A percentile compares a stretch with the other conserved stretches of the same genome.
phyloP scores from a whole-genome alignment of 495 filamentous ascomycete species.

The Hypomontagnella monticulosa region DNA sequence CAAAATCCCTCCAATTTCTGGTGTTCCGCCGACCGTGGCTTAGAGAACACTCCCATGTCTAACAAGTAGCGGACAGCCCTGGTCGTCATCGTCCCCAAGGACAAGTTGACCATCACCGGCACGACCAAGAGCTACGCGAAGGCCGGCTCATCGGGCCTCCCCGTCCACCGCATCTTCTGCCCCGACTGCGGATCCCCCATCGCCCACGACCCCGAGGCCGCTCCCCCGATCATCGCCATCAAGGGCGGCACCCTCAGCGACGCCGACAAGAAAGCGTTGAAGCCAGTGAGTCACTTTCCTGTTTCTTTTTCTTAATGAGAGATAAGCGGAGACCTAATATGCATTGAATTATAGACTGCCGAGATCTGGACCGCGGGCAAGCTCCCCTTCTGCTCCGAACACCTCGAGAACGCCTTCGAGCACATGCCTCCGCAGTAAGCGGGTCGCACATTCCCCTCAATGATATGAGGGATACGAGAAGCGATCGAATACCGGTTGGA shows the following conservation, averaged over 20 bases:
- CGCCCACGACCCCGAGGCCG: constrained; percentile 73
- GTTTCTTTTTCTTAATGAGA: too few relatives aligned
- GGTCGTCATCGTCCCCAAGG: constrained; percentile 72
- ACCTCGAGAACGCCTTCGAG: constrained; percentile 67
- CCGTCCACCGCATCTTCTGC: constrained; percentile 75
- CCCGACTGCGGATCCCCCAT: constrained; percentile 74
- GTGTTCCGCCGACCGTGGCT: background rate
- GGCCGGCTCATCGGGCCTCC: constrained; percentile 63
- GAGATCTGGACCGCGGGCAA: constrained; percentile 76
- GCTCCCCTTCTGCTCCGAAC: constrained; percentile 74
- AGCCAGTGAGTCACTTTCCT: constrained; percentile 61
- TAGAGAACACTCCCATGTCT: background rate
- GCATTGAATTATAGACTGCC: constrained; percentile 56
- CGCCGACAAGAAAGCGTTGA: constrained; percentile 72
- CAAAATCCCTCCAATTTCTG: background rate
- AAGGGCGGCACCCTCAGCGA: constrained; percentile 71
- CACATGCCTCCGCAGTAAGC: constrained; percentile 66
- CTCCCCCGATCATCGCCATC: constrained; percentile 72
- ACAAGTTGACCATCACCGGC: constrained; percentile 66
- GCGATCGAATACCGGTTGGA: background rate
- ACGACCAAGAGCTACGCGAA: constrained; percentile 69
- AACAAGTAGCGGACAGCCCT: constrained; percentile 59
- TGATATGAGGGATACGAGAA: too few relatives aligned
- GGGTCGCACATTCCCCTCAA: background rate
- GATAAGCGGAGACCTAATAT: background rate